A percentile compares a stretch with the other conserved stretches of the same genome.
phyloP scores from a whole-genome alignment of 805 yeast species.

The Monosporozyma aerobia region DNA sequence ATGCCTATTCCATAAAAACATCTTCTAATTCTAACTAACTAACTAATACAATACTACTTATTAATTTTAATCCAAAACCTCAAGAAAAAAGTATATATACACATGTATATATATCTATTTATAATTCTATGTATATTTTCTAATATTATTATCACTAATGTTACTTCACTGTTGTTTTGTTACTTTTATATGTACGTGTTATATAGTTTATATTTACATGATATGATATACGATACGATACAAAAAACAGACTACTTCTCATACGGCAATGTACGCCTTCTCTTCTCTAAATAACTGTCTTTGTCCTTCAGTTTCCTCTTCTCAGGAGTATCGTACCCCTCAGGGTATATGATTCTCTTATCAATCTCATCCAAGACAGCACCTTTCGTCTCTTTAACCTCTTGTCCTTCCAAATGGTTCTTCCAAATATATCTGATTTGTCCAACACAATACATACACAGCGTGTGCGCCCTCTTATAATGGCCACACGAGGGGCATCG shows the following conservation, averaged over 20 bases:
- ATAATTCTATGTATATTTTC: too few relatives aligned
- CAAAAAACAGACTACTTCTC: constrained; percentile 15
- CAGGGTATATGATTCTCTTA: constrained; percentile 62
- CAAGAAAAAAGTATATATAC: too few relatives aligned
- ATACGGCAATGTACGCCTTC: constrained; percentile 49
- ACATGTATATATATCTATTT: too few relatives aligned
- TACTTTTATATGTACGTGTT: not conserved
- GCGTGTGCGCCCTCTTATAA: constrained; percentile 77
- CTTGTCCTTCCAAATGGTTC: constrained; percentile 15
- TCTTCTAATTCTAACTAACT: too few relatives aligned
- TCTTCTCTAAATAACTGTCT: constrained; percentile 46
- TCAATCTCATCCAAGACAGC: constrained; percentile 44
- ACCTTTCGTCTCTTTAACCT: constrained; percentile 17
- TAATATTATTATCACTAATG: too few relatives aligned
- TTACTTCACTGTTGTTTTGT: not conserved
- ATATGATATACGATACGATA: not conserved
- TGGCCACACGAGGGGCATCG: constrained; percentile 96
- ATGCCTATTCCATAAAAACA: too few relatives aligned
- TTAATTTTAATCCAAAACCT: too few relatives aligned
- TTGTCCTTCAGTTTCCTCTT: constrained; percentile 39
- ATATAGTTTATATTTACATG: not conserved
- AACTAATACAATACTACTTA: too few relatives aligned
- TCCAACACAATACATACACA: constrained; percentile 87
- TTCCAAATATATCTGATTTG: constrained; percentile 75
- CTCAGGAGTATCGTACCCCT: constrained; percentile 45